These are phyloP conservation scores for Calonectria ilicicola DNA, from an alignment of 2,329 filamentous ascomycete species.

Conservation along the genomic window DNA sequence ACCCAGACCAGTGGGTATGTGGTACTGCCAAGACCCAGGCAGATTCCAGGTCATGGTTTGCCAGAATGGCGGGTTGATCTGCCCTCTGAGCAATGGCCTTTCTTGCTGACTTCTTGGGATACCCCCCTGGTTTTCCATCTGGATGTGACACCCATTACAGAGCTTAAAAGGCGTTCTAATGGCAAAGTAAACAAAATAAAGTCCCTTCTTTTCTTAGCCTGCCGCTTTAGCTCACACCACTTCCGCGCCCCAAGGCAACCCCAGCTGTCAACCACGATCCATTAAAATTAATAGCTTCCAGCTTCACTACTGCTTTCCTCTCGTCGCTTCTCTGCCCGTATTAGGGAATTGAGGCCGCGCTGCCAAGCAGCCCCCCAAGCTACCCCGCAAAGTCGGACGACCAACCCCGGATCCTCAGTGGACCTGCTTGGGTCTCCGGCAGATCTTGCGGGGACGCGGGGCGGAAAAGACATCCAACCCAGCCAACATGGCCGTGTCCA, in stretches of 20 bases:
- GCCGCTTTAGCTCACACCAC: constrained; percentile 4
- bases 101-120: neutral
- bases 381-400: constrained; percentile 43
- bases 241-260: neutral
- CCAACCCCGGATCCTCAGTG: constrained; percentile 28
- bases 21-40: constrained; percentile 13
- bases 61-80: constrained; percentile 2
- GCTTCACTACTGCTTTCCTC: constrained; percentile 7
- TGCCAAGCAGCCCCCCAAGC: constrained; percentile 27
- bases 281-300: neutral
- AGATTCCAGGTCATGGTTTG: neutral
- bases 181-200: neutral
- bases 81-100: neutral
- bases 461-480: constrained; percentile 12
- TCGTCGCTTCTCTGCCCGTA: constrained; percentile 39
- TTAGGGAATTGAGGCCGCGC: constrained; percentile 32
- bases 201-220: neutral
- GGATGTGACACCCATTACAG: neutral
- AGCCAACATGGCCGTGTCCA: neutral
- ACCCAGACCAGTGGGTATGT: constrained; percentile 27
- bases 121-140: neutral
- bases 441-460: constrained; percentile 41
- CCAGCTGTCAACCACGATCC: neutral
- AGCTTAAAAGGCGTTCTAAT: neutral
- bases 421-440: constrained; percentile 21